A percentile compares a stretch with the other conserved stretches of the same genome.
Evolutionary conservation across 2,329 filamentous ascomycete genomes (phyloP).

Genomic region (Phialophora macrospora): DNA sequence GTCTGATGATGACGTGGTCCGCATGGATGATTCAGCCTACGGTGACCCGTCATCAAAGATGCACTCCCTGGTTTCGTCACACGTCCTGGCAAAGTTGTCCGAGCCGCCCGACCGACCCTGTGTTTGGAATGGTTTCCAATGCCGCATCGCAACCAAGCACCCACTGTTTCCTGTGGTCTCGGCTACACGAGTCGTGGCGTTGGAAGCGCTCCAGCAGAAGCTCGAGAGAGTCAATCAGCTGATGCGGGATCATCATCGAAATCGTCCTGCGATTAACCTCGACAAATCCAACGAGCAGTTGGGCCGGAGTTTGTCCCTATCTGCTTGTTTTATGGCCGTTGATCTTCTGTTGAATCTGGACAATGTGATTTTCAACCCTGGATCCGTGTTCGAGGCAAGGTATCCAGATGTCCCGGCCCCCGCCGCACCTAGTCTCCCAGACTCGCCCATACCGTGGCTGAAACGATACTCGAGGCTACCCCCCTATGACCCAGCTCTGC

Average conservation of each 20-base stretch:
- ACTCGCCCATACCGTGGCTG: conserved; percentile 14
- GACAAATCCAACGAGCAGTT: neutral
- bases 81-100: neutral
- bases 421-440: neutral
- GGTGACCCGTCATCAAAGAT: neutral
- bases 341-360: conserved; percentile 11
- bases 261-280: neutral
- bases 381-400: neutral
- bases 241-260: neutral
- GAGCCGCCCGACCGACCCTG: neutral
- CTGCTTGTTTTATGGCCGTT: conserved; percentile 12
- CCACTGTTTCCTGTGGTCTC: conserved; percentile 15
- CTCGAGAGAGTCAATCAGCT: conserved; percentile 1
- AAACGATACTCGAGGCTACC: conserved; percentile 4
- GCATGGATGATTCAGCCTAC: neutral
- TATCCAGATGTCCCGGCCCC: neutral
- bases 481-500: conserved; percentile 13
- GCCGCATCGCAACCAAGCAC: conserved; percentile 2
- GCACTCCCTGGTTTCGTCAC: neutral
- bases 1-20: neutral
- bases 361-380: conserved; percentile 3
- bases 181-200: conserved; percentile 3
- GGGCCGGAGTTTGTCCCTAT: neutral
- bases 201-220: conserved; percentile 16
- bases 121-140: conserved; percentile 2